Conservation (phyloP, 164 flowering plant genomes). For the Platanus orientalis region DNA sequence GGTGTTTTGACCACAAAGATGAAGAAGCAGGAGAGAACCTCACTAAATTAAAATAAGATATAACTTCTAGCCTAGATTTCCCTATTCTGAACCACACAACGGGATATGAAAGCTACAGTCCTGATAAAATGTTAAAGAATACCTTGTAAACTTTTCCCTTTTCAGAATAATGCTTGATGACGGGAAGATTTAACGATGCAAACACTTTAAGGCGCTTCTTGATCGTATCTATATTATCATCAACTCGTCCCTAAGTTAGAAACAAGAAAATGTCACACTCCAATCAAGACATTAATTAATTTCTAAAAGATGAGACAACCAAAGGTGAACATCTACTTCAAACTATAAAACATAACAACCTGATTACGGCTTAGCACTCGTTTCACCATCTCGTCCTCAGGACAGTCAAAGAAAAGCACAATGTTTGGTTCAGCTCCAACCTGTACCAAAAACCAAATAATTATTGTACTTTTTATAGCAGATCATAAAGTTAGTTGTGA, state of each 20-base stretch:
- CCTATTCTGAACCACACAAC: not conserved
- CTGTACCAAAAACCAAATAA: constrained; percentile 35
- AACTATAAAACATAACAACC: constrained; percentile 35
- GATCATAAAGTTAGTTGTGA: not conserved
- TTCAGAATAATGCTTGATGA: constrained; percentile 57
- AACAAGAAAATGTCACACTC: not conserved
- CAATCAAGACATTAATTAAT: not conserved
- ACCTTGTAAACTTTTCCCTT: constrained; percentile 82
- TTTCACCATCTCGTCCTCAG: constrained; percentile 91
- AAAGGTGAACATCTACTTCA: constrained; percentile 10
- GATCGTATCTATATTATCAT: constrained; percentile 81
- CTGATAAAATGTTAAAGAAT: constrained; percentile 7
- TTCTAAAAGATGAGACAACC: not conserved
- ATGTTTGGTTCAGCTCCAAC: constrained; percentile 67
- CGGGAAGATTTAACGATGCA: constrained; percentile 62
- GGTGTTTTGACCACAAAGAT: not conserved
- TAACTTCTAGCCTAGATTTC: not conserved
- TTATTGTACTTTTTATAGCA: not conserved
- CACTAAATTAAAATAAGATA: not conserved
- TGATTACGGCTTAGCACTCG: constrained; percentile 85
- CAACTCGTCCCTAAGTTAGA: constrained; percentile 74
- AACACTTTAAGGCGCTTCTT: constrained; percentile 81
- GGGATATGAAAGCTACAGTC: not conserved
- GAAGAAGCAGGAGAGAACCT: not conserved
- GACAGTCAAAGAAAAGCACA: constrained; percentile 90